Conservation (phyloP, 2,329 filamentous ascomycete genomes). For the Hirsutella minnesotensis region DNA sequence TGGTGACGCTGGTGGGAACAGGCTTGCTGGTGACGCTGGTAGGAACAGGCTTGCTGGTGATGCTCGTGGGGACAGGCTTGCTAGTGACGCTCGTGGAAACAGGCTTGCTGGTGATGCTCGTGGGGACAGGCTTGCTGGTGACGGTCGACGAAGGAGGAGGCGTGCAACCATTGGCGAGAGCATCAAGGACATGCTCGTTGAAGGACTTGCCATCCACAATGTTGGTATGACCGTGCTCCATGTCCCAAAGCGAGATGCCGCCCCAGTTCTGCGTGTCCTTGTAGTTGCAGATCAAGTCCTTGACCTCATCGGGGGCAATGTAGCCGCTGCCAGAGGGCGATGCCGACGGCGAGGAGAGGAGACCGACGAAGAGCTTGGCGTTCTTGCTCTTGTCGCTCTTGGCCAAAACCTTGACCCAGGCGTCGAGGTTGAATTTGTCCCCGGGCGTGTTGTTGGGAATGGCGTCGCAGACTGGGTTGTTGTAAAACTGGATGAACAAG, state of each 20-base stretch:
- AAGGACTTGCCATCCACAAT: conserved; percentile 21
- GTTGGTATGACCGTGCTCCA: conserved; percentile 21
- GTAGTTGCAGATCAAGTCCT: conserved; percentile 26
- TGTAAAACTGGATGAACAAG: conserved; percentile 38
- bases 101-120: background rate
- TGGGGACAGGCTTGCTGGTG: background rate
- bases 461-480: conserved; percentile 28
- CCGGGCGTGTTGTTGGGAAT: conserved; percentile 16
- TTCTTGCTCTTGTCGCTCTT: conserved; percentile 21
- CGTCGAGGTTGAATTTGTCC: conserved; percentile 29
- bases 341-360: conserved; percentile 19
- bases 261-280: conserved; percentile 26
- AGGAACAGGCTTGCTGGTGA: background rate
- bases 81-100: background rate
- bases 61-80: background rate
- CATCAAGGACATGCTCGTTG: conserved; percentile 23
- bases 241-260: conserved; percentile 35
- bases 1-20: background rate
- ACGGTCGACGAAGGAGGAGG: background rate
- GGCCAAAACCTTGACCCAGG: conserved; percentile 24
- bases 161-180: conserved; percentile 24
- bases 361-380: conserved; percentile 33
- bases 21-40: background rate
- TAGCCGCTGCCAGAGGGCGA: conserved; percentile 22
- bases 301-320: conserved; percentile 18